phyloP scores from a whole-genome alignment of 129 eudicot species.

The Lactuca sativa region DNA sequence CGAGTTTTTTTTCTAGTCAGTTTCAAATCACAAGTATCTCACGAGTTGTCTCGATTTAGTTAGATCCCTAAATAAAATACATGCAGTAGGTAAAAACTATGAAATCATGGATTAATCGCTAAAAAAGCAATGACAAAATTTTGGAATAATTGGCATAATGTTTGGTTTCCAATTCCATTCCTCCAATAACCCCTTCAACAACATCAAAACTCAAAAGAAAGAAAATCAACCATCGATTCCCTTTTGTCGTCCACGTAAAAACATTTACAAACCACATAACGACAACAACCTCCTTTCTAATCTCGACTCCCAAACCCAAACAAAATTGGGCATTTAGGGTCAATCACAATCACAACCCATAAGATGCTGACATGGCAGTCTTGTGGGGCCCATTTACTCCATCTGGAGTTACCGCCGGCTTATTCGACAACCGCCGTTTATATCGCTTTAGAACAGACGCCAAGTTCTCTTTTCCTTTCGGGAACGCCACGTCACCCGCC shows the following conservation, averaged over 20 bases:
- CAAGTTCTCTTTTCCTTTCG: conserved; percentile 90
- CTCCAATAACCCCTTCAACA: conserved; percentile 16
- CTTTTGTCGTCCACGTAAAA: conserved; percentile 34
- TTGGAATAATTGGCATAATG: conserved; percentile 6
- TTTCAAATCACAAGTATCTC: no score
- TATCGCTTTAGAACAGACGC: conserved; percentile 91
- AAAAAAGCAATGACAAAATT: background rate
- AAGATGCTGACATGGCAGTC: conserved; percentile 26
- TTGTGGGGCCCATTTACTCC: conserved; percentile 38
- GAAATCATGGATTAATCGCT: background rate
- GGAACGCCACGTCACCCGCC: conserved; percentile 97
- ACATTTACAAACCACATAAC: conserved; percentile 34
- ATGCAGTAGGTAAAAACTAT: background rate
- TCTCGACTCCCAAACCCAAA: conserved; percentile 24
- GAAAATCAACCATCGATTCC: conserved; percentile 18
- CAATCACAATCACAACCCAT: conserved; percentile 24
- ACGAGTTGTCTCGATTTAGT: no score
- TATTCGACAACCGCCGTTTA: conserved; percentile 70
- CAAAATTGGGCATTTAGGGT: background rate
- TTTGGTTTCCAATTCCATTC: conserved; percentile 13
- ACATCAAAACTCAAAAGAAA: conserved; percentile 4
- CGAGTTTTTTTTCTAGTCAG: no score
- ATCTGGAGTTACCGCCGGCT: conserved; percentile 46
- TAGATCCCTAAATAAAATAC: no score
- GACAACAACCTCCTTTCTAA: conserved; percentile 19